Conservation (phyloP, 2,329 filamentous ascomycete species). For the Coccinonectria pachysandricola region DNA sequence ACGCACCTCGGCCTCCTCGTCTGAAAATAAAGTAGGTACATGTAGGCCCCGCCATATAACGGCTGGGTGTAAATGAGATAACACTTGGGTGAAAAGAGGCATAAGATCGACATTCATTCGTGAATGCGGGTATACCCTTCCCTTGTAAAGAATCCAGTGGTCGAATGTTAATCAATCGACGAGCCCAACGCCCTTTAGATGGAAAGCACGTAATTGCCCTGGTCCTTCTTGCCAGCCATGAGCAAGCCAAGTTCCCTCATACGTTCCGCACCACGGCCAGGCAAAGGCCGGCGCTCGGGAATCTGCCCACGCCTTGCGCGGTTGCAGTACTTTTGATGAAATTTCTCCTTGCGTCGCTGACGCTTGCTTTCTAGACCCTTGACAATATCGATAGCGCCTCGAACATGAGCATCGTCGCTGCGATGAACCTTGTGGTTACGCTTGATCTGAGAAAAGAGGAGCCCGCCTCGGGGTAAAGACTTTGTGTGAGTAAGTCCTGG, state of each 20-base stretch:
- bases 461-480: conserved; percentile 72
- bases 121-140: too few relatives aligned
- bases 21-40: too few relatives aligned
- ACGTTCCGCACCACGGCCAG: conserved; percentile 80
- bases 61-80: too few relatives aligned
- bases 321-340: conserved; percentile 80
- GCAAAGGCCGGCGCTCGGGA: conserved; percentile 55
- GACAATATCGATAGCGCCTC: conserved; percentile 95
- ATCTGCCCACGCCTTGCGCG: conserved; percentile 62
- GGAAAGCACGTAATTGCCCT: conserved; percentile 68
- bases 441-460: conserved; percentile 51
- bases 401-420: conserved; percentile 52
- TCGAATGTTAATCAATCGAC: too few relatives aligned
- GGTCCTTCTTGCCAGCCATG: conserved; percentile 70
- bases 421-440: conserved; percentile 25
- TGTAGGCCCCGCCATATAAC: too few relatives aligned
- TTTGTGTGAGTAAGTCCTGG: conserved; percentile 69
- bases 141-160: too few relatives aligned
- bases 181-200: too few relatives aligned
- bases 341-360: conserved; percentile 85
- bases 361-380: conserved; percentile 93
- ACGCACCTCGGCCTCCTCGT: conserved; percentile 1
- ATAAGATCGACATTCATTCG: too few relatives aligned
- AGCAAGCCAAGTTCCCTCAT: conserved; percentile 77
- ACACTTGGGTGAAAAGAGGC: too few relatives aligned